Evolutionary conservation across 768 basidiomycete species (phyloP), one percentile per base, ranked within the genome.

Genomic region (Chalciporus sphaerocephalus): DNA sequence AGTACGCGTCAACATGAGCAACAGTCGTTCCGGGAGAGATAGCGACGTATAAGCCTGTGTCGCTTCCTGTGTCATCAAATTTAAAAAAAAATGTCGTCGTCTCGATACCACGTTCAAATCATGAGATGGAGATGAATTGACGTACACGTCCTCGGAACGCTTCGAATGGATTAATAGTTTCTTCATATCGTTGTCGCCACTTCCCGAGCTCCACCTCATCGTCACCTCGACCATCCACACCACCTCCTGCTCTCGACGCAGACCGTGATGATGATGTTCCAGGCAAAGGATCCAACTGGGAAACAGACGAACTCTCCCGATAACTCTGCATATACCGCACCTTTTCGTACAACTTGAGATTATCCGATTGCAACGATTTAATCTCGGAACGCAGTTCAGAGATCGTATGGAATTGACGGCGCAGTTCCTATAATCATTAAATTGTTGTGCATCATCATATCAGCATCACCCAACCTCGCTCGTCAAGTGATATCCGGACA

Each of bases 261-360:
- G 25, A 21, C 18, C 47, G 23, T 18, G 49, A 37, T 22, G 20
- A 42, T 17, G 66, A 65, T 5, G 58, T 45, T n/a, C 56, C 51
- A 20, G 87, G 85, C 2, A 87, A 66, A 11, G 84, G 86, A 57
- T 83, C 83, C 40, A 86, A 74, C 53, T 87, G 85, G 18, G 81
- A 79, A 12, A 79, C 75, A 6, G 69, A 65, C 22, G 76, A 69
- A 28, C 90, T 87, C 59, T 92, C 89, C 15, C 89, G 79, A 59
- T 98, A 99, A 50, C 87, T 91, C 64, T 98, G 94, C 85, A 97
- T 96, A 64, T 98, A 98, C 50, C 94, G 83, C 41, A 98, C 94
- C 72, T 98, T 99, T 68, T 98, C 96, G 67, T 98, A 98, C 48
- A 98, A 72, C 65, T 99, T 98, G 36, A 99, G 79, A 62, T 98